phyloP scores from a whole-genome alignment of 2,329 filamentous ascomycete genomes.

The Tolypocladium tundrense region DNA sequence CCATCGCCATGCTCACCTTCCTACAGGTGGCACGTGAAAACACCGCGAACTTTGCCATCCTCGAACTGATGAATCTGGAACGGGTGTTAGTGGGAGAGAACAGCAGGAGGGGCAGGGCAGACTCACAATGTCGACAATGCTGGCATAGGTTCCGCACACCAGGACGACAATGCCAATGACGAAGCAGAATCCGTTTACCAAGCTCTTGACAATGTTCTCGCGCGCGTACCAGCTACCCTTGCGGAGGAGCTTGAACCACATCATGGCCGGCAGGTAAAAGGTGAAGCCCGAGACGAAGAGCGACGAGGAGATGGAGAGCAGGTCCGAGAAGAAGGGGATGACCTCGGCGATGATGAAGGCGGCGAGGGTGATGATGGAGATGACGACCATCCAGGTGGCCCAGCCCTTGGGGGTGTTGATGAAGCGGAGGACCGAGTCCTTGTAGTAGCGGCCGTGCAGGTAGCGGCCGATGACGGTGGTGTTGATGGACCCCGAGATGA shows the following conservation, averaged over 20 bases:
- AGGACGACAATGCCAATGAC: constrained; percentile 13
- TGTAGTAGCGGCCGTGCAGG: constrained; percentile 34
- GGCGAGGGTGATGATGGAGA: constrained; percentile 44
- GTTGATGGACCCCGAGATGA: constrained; percentile 65
- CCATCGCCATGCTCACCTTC: not conserved
- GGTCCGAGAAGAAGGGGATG: constrained; percentile 60
- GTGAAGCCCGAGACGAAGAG: constrained; percentile 33
- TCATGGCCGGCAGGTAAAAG: constrained; percentile 27
- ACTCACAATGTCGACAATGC: constrained; percentile 16
- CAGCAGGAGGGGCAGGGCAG: too few species aligned
- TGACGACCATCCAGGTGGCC: constrained; percentile 48
- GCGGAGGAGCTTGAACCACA: constrained; percentile 27
- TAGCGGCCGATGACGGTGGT: constrained; percentile 35
- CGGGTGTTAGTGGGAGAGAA: not conserved
- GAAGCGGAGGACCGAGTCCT: constrained; percentile 30
- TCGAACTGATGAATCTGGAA: constrained; percentile 5
- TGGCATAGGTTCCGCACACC: constrained; percentile 15
- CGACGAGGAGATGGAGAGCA: constrained; percentile 43
- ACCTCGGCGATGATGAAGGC: constrained; percentile 62
- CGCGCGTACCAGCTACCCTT: constrained; percentile 15
- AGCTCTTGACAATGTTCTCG: constrained; percentile 13
- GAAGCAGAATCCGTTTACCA: constrained; percentile 14
- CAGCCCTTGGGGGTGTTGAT: constrained; percentile 39
- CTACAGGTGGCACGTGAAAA: constrained; percentile 7
- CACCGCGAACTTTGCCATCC: not conserved